phyloP scores from a whole-genome alignment of 2,329 filamentous ascomycete species.

The Phaeosphaeriaceae sp. region DNA sequence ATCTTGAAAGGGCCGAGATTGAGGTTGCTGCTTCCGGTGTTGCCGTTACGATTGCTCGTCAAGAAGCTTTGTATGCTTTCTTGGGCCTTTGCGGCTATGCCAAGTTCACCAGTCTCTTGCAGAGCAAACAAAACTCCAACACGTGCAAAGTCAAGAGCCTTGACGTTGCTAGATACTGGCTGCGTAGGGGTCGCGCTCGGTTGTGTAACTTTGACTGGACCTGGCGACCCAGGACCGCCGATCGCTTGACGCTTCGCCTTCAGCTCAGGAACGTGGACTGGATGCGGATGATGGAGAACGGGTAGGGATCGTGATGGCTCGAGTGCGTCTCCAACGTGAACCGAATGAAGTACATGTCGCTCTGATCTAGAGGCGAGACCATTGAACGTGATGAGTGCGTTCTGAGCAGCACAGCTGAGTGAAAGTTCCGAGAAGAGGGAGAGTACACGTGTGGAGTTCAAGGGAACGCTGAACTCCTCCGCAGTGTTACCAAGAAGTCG shows the following conservation, averaged over 20 bases:
- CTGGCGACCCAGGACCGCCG: conserved; percentile 41
- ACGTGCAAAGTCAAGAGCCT: conserved; percentile 55
- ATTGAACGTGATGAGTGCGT: conserved; percentile 86
- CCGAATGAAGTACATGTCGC: conserved; percentile 15
- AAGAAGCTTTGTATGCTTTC: conserved; percentile 51
- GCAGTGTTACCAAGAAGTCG: conserved; percentile 72
- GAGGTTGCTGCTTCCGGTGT: conserved; percentile 30
- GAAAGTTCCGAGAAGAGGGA: conserved; percentile 77
- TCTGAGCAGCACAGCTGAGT: conserved; percentile 83
- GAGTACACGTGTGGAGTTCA: conserved; percentile 74
- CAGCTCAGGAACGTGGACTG: conserved; percentile 12
- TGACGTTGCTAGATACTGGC: conserved; percentile 46
- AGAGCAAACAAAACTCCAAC: conserved; percentile 55
- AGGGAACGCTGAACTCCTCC: conserved; percentile 76
- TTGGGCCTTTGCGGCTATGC: conserved; percentile 54
- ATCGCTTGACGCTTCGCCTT: conserved; percentile 35
- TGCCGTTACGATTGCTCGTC: conserved; percentile 37
- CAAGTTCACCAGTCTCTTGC: conserved; percentile 50
- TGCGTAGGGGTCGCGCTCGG: conserved; percentile 27
- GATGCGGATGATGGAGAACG: conserved; percentile 32
- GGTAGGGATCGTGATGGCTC: conserved; percentile 34
- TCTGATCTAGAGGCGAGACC: conserved; percentile 51
- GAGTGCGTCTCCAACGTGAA: conserved; percentile 27
- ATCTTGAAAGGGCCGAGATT: conserved; percentile 40
- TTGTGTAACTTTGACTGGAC: conserved; percentile 16